Evolutionary conservation across 2,329 filamentous ascomycete species (phyloP).

Genomic region (Stromatinia cepivora): DNA sequence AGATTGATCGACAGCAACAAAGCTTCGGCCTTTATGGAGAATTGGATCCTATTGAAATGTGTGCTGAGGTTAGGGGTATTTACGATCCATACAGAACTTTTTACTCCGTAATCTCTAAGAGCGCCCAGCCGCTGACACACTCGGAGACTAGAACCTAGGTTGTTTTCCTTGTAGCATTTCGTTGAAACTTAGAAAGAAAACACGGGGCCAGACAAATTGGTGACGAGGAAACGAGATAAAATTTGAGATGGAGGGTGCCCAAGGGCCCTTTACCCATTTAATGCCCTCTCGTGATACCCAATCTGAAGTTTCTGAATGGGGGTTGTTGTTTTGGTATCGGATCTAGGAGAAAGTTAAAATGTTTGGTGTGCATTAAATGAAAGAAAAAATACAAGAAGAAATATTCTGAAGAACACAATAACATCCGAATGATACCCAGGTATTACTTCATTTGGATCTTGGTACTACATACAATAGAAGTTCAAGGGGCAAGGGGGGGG

Average conservation of each 20-base stretch:
- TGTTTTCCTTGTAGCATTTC: conserved; percentile 14
- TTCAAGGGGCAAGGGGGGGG: conserved; percentile 6
- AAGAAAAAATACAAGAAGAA: conserved; percentile 6
- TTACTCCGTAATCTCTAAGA: conserved; percentile 10
- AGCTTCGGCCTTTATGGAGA: conserved; percentile 22
- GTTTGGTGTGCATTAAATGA: background rate
- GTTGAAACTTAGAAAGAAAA: conserved; percentile 4
- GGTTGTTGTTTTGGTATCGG: conserved; percentile 3
- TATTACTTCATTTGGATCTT: conserved; percentile 16
- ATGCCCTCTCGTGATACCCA: conserved; percentile 12
- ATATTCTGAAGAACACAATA: conserved; percentile 9
- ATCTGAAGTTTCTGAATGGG: conserved; percentile 7
- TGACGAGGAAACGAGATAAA: background rate
- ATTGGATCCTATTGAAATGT: conserved; percentile 19
- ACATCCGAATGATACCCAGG: conserved; percentile 18
- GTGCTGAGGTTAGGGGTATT: conserved; percentile 16
- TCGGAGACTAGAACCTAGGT: conserved; percentile 13
- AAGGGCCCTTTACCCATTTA: conserved; percentile 1
- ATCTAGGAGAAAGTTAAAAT: conserved; percentile 14
- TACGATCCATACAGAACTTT: conserved; percentile 19
- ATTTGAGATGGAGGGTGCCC: conserved; percentile 3
- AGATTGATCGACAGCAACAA: conserved; percentile 24
- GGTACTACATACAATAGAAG: conserved; percentile 1
- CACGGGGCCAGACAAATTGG: conserved; percentile 6
- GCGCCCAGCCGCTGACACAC: conserved; percentile 17